phyloP scores from a whole-genome alignment of 2,329 filamentous ascomycete genomes.

The Aspergillus fructus region DNA sequence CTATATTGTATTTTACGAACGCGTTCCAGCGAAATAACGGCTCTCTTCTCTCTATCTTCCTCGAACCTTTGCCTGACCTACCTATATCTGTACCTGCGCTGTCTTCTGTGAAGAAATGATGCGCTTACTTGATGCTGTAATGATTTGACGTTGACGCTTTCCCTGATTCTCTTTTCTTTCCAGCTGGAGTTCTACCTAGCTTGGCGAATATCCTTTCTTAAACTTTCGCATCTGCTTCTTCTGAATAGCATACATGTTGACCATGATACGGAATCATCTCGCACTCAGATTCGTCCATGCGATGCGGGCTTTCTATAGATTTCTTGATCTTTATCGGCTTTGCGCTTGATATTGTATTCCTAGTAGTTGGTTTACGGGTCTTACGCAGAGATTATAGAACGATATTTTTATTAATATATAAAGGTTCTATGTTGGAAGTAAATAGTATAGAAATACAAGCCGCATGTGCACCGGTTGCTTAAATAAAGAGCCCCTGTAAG shows the following conservation, averaged over 20 bases:
- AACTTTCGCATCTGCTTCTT: neutral
- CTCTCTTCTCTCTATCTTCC: constrained; percentile 1
- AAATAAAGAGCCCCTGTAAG: neutral
- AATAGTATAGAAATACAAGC: neutral
- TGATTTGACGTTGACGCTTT: constrained; percentile 6
- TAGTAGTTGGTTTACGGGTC: neutral
- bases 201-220: neutral
- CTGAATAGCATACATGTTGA: neutral
- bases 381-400: neutral
- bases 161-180: neutral
- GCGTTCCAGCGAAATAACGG: constrained; percentile 43
- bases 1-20: constrained; percentile 65
- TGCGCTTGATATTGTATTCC: neutral
- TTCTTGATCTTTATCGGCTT: neutral
- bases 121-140: constrained; percentile 9
- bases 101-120: constrained; percentile 8
- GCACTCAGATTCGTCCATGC: neutral
- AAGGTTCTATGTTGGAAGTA: neutral
- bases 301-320: constrained; percentile 4
- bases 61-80: neutral
- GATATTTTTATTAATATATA: neutral
- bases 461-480: neutral
- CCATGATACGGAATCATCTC: constrained; percentile 2
- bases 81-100: neutral
- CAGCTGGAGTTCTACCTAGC: neutral